Base-by-base conservation (phyloP, 202 grass and related monocot genomes). In the Setaria viridis region DNA sequence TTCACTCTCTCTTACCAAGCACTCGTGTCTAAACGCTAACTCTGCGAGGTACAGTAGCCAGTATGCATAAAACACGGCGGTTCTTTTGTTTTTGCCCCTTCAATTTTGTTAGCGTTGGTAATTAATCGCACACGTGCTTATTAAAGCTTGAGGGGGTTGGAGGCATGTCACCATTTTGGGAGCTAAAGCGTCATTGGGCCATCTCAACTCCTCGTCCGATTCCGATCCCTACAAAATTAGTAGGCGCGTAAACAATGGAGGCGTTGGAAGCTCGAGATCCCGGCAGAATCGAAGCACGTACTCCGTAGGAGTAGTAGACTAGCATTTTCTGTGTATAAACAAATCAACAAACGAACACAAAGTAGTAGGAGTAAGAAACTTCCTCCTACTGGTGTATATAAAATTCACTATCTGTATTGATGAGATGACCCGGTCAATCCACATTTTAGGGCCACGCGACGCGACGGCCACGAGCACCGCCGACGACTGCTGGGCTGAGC, bases 141-240 rank as follows among this genome's bases (percentile, higher is more conserved):
- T 32, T 63, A 63, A 35, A 41, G 4, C 12, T 37, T 19, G 34
- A 9, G 34, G 3, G 35, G 1, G 14, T 4, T 41, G 37, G n/a
- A 21, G 16, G 37, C n/a, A 9, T 43, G 17, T 45, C 37, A 42
- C 66, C 39, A 3, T 41, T 67, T 66, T 19, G 14, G 34, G 41
- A 67, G 64, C 64, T 67, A 67, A 48, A 12, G 43, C 69, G n/a
- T 49, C 69, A 49, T 72, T 49, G 69, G 6, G 6, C 21, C 69
- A 7, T 49, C 9, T n/a, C 25, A 30, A 42, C 10, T 71, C 68
- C 68, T 48, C 6, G 11, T 48, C 2, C 4, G 9, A 46, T 46
- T 41, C 39, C 7, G 7, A 60, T 60, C 58, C n/a, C n/a, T 11
- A 58, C 3, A 42, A 43, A n/a, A n/a, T 16, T 69, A 45, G 3